A percentile compares a stretch with the other conserved stretches of the same genome.
These are phyloP conservation scores for Sclerotinia borealis DNA, from an alignment of 2,329 filamentous ascomycete genomes.

Conservation along the genomic window DNA sequence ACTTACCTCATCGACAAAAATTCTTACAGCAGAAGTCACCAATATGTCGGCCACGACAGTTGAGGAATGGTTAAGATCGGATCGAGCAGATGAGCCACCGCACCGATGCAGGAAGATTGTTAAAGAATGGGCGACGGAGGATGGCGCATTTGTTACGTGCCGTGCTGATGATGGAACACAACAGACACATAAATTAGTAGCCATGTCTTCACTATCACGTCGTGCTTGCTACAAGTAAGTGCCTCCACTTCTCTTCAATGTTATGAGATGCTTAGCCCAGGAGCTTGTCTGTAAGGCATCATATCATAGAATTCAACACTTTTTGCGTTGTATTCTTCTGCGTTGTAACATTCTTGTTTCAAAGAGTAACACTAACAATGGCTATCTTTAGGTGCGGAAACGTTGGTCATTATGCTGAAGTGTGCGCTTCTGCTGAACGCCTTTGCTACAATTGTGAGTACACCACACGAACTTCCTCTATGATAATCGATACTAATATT, in stretches of 20 bases:
- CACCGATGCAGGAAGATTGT: constrained; percentile 33
- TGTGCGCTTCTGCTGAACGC: constrained; percentile 95
- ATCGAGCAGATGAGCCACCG: constrained; percentile 27
- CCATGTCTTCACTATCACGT: constrained; percentile 74
- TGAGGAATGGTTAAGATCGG: constrained; percentile 31
- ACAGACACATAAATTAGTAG: constrained; percentile 32
- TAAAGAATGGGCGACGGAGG: constrained; percentile 29
- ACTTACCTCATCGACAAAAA: constrained; percentile 18
- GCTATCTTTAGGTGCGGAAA: constrained; percentile 53
- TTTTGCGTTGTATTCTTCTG: neutral
- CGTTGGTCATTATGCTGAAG: constrained; percentile 76
- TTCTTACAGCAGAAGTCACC: constrained; percentile 15
- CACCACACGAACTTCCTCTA: neutral
- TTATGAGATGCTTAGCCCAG: neutral
- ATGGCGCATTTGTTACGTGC: constrained; percentile 33
- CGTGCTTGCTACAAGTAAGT: constrained; percentile 59
- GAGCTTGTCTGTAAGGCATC: neutral
- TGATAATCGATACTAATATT: constrained; percentile 9
- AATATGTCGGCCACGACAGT: constrained; percentile 31
- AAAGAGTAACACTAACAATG: neutral
- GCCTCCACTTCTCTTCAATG: neutral
- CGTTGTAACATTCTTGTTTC: neutral
- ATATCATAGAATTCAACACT: neutral
- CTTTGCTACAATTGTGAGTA: constrained; percentile 97
- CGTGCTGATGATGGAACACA: constrained; percentile 34